Conservation (phyloP, 345 rosid genomes). For the Melaleuca alternifolia region DNA sequence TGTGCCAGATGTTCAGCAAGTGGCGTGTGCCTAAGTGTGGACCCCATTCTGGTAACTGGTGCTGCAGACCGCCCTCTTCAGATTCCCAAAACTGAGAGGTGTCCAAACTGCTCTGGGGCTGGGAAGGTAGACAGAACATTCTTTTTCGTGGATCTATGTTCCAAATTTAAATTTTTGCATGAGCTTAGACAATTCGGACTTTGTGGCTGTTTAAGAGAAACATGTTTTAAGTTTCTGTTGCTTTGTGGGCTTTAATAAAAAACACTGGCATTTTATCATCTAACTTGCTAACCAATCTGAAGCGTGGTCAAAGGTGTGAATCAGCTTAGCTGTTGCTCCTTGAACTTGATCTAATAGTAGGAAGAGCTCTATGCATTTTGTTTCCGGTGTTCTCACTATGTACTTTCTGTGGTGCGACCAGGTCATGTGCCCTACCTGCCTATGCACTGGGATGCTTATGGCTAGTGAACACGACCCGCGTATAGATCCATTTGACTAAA, state of each 20-base stretch:
- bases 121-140: constrained; percentile 52
- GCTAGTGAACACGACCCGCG: constrained; percentile 83
- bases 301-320: neutral
- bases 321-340: neutral
- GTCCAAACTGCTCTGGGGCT: constrained; percentile 82
- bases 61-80: constrained; percentile 36
- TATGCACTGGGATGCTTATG: constrained; percentile 74
- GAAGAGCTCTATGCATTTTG: neutral
- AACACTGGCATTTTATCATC: neutral
- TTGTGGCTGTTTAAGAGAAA: neutral
- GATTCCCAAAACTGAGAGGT: constrained; percentile 54
- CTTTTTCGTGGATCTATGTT: neutral
- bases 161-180: neutral
- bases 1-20: constrained; percentile 89
- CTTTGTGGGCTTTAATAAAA: neutral
- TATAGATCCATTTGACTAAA: constrained; percentile 63
- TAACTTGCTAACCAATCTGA: neutral
- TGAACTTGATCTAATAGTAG: neutral
- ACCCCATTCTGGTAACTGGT: constrained; percentile 42
- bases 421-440: constrained; percentile 96
- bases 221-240: neutral
- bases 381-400: neutral
- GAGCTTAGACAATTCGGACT: neutral
- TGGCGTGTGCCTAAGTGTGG: constrained; percentile 54
- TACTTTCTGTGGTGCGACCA: constrained; percentile 2